phyloP scores from a whole-genome alignment of 2,329 filamentous ascomycete species.

The Dactylonectria macrodidyma region DNA sequence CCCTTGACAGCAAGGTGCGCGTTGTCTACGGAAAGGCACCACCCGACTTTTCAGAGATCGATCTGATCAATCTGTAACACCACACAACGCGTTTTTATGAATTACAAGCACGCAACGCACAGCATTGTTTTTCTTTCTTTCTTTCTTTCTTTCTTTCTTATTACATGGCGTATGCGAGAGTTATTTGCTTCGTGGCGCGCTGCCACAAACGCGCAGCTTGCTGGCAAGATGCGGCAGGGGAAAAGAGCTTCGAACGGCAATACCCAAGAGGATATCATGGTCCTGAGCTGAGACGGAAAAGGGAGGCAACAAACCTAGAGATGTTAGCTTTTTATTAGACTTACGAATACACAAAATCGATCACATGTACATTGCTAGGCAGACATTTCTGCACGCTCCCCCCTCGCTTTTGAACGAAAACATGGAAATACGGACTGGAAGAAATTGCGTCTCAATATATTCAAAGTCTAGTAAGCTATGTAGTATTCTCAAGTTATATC shows the following conservation, averaged over 20 bases:
- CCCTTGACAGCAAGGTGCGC: constrained; percentile 84
- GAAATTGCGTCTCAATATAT: too few species aligned
- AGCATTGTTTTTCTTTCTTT: constrained; percentile 5
- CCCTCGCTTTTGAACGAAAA: neutral
- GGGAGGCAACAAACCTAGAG: constrained; percentile 18
- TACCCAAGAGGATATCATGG: constrained; percentile 25
- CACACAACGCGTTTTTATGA: neutral
- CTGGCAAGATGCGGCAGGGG: constrained; percentile 37
- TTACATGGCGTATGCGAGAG: constrained; percentile 30
- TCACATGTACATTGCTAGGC: neutral
- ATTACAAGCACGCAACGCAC: neutral
- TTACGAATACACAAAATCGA: constrained; percentile 30
- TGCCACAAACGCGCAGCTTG: constrained; percentile 35
- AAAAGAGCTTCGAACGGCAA: constrained; percentile 22
- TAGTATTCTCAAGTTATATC: too few species aligned
- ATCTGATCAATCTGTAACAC: constrained; percentile 82
- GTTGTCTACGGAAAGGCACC: constrained; percentile 90
- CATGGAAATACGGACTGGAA: neutral
- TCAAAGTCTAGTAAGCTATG: too few species aligned
- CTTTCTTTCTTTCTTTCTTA: constrained; percentile 17
- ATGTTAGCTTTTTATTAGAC: constrained; percentile 25
- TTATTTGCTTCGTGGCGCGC: constrained; percentile 11
- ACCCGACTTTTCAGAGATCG: constrained; percentile 90
- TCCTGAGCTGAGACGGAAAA: constrained; percentile 13
- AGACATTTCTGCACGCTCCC: too few species aligned